phyloP scores from a whole-genome alignment of 2,329 filamentous ascomycete species.

The Xylaria sp. region DNA sequence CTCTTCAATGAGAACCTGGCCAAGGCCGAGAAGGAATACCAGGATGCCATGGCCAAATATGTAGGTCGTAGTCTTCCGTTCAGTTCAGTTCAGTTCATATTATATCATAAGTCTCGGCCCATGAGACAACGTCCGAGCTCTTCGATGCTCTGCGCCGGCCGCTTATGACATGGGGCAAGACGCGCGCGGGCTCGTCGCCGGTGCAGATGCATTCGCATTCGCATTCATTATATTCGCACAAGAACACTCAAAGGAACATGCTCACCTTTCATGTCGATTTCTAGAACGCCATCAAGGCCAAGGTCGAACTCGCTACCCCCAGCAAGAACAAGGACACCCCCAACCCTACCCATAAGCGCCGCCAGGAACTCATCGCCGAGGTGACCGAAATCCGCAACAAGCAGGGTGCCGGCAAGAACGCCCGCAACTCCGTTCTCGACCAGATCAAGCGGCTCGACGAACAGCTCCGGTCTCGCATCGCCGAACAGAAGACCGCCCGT shows the following conservation, averaged over 20 bases:
- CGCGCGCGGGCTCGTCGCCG: no score
- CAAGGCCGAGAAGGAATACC: constrained; percentile 81
- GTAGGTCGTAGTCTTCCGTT: constrained; percentile 26
- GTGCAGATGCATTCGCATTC: no score
- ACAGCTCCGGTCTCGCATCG: constrained; percentile 76
- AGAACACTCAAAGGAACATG: no score
- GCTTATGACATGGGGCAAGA: background rate
- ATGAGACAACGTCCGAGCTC: background rate
- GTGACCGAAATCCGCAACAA: constrained; percentile 78
- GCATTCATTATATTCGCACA: no score
- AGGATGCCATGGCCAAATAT: constrained; percentile 61
- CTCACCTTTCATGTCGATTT: constrained; percentile 15
- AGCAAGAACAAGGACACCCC: constrained; percentile 71
- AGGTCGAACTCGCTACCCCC: constrained; percentile 77
- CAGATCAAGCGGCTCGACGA: constrained; percentile 90
- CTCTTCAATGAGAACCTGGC: constrained; percentile 73
- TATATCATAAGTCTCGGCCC: no score
- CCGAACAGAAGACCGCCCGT: constrained; percentile 81
- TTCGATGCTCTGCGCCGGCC: background rate
- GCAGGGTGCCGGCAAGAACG: constrained; percentile 82
- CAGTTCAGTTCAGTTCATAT: background rate
- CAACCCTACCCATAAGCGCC: constrained; percentile 73
- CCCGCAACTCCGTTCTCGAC: constrained; percentile 71
- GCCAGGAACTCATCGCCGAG: constrained; percentile 78
- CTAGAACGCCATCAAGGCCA: constrained; percentile 79